These are phyloP conservation scores for Fusarium clavum DNA, from an alignment of 2,329 filamentous ascomycete genomes.

Conservation along the genomic window DNA sequence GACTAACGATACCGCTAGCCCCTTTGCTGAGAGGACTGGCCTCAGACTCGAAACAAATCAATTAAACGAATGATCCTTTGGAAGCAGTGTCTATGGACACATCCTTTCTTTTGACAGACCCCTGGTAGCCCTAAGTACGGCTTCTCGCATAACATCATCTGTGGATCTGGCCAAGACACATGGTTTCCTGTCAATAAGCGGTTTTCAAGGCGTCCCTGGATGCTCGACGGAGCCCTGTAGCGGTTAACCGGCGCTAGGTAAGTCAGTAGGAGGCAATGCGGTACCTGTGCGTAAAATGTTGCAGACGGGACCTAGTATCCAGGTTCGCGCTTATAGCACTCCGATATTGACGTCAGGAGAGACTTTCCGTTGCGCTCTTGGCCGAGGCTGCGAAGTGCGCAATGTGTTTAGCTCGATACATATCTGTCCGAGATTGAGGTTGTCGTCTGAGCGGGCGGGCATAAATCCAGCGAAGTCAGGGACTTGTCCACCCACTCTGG, in stretches of 20 bases:
- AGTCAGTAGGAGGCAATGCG: not conserved
- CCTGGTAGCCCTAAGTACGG: conserved; percentile 16
- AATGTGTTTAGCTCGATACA: not conserved
- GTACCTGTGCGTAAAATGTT: conserved; percentile 7
- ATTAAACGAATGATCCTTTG: conserved; percentile 1
- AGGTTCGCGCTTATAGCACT: conserved; percentile 12
- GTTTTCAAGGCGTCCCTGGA: conserved; percentile 19
- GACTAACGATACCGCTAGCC: not conserved
- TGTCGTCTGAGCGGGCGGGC: conserved; percentile 6
- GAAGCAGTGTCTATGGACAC: conserved; percentile 2
- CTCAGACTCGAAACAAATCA: conserved; percentile 39
- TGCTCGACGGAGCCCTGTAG: conserved; percentile 2
- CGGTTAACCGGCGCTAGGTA: conserved; percentile 15
- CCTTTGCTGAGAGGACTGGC: conserved; percentile 18
- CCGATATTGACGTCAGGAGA: conserved; percentile 20
- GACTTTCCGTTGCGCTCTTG: conserved; percentile 1
- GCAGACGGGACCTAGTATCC: not conserved
- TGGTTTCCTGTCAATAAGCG: conserved; percentile 13
- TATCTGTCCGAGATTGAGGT: not conserved
- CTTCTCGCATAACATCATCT: conserved; percentile 36
- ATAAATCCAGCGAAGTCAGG: conserved; percentile 21
- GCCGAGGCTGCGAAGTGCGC: not conserved
- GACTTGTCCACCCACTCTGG: conserved; percentile 8
- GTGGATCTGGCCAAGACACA: conserved; percentile 32
- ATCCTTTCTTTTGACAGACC: conserved; percentile 3